These are phyloP conservation scores for Phytophthora macrochlamydospora DNA, from an alignment of 352 stramenopile species.

Conservation along the genomic window DNA sequence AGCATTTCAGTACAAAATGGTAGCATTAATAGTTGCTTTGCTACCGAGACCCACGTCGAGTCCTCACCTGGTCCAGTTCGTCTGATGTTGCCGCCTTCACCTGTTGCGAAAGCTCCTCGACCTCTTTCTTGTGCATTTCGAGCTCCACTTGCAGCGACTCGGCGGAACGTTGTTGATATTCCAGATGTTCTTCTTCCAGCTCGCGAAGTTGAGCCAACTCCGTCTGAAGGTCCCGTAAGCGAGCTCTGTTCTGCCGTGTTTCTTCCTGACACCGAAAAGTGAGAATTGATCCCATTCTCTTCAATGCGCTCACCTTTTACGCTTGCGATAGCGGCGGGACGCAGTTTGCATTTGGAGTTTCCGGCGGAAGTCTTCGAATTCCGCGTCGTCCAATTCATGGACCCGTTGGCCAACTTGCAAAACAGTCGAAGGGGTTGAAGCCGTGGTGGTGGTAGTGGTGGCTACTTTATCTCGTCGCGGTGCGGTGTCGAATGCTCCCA, in stretches of 20 bases:
- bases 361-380: slow-evolving; percentile 37
- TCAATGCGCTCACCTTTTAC: slow-evolving; percentile 29
- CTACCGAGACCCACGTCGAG: too few relatives aligned
- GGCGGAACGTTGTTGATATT: slow-evolving; percentile 24
- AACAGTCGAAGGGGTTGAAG: not conserved
- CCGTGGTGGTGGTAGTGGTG: not conserved
- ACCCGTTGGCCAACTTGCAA: slow-evolving; percentile 23
- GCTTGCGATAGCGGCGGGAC: slow-evolving; percentile 42
- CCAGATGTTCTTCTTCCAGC: slow-evolving; percentile 13
- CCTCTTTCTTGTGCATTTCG: slow-evolving; percentile 18
- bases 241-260: slow-evolving; percentile 18
- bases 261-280: slow-evolving; percentile 14
- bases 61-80: slow-evolving; percentile 27
- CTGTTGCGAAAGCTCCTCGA: slow-evolving; percentile 13
- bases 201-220: slow-evolving; percentile 26
- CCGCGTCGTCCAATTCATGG: slow-evolving; percentile 20
- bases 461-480: too few relatives aligned
- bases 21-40: too few relatives aligned
- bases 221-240: slow-evolving; percentile 15
- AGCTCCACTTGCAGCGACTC: slow-evolving; percentile 34
- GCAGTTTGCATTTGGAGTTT: slow-evolving; percentile 40
- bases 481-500: too few relatives aligned
- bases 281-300: not conserved
- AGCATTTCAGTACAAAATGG: too few relatives aligned
- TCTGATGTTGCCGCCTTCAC: slow-evolving; percentile 19